phyloP scores from a whole-genome alignment of 148 eudicot genomes.

The Bassia scoparia region DNA sequence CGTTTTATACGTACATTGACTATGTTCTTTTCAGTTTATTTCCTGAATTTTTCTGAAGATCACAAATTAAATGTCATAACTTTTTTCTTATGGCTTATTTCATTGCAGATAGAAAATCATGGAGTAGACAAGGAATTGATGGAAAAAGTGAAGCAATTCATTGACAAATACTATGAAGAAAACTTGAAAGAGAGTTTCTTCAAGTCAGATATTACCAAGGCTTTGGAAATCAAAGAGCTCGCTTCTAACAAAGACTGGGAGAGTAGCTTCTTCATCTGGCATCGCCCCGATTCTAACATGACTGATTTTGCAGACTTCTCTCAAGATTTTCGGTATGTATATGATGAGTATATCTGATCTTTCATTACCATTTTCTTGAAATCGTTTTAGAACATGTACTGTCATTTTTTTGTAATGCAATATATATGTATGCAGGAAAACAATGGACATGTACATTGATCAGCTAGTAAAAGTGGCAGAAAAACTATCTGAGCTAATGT shows the following conservation, averaged over 20 bases:
- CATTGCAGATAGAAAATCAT: slow-evolving; percentile 75
- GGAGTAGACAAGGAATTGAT: slow-evolving; percentile 52
- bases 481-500: slow-evolving; percentile 58
- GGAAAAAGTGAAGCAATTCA: slow-evolving; percentile 58
- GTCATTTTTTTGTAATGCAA: too few relatives aligned
- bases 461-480: slow-evolving; percentile 61
- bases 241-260: slow-evolving; percentile 63
- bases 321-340: slow-evolving; percentile 48
- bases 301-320: slow-evolving; percentile 44
- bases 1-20: too few relatives aligned
- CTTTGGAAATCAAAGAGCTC: slow-evolving; percentile 34
- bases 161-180: slow-evolving; percentile 57
- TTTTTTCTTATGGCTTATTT: too few relatives aligned
- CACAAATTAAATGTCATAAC: too few relatives aligned
- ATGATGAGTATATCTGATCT: too few relatives aligned
- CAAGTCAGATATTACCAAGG: slow-evolving; percentile 44
- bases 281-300: slow-evolving; percentile 61
- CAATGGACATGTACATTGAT: slow-evolving; percentile 59
- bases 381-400: too few relatives aligned
- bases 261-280: slow-evolving; percentile 61
- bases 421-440: slow-evolving; percentile 54
- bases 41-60: too few relatives aligned
- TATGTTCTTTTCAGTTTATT: too few relatives aligned
- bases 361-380: too few relatives aligned
- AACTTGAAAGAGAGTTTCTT: slow-evolving; percentile 59